Base-by-base conservation (phyloP, 2,329 filamentous ascomycete species). In the Penicillium sp. region DNA sequence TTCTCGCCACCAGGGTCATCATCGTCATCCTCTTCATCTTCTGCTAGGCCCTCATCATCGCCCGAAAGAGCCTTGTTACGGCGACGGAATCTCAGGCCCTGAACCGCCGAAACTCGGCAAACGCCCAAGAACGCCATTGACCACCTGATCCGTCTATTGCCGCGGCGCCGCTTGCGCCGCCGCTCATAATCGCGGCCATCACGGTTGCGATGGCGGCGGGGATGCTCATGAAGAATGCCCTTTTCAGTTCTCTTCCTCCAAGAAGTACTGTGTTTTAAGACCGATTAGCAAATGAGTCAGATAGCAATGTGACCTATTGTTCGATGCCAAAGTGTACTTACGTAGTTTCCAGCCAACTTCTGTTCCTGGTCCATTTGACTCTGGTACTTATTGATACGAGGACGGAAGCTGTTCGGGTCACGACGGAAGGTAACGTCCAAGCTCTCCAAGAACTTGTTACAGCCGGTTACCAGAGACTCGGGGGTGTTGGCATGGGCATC, bases 331-430 rank as follows among this genome's bases (percentile, higher is more conserved):
- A n/a, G n/a, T n/a, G n/a, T n/a, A 27, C 25, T 27, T 27, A 27
- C 25, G 73, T 84, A 98, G 72, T 96, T 96, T 56, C 93, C 93
- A 50, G 69, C 71, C 58, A 88, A 56, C 76, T 98, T 98, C 76
- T 98, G 92, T 64, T 96, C 92, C 66, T 95, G 89, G 68, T 98
- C 92, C 54, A 96, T 78, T 73, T 98, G 92, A 62, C 85, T 92
- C 68, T 89, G 82, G 60, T 80, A 72, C 78, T 98, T 98, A 79
- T 98, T 98, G 75, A 98, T 98, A 70, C 93, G 87, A 47, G 93
- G 92, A 45, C 92, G 83, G 77, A 79, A 98, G 60, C 92, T 95
- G 70, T 83, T 88, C 47, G 93, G 92, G 61, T 98, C 92, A 64
- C 93, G 88, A 59, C 92, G 86, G 84, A 98, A 98, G 33, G 92